A percentile compares a stretch with the other conserved stretches of the same genome.
phyloP scores from a whole-genome alignment of 805 yeast species.

The Nakazawaea laoshanensis region DNA sequence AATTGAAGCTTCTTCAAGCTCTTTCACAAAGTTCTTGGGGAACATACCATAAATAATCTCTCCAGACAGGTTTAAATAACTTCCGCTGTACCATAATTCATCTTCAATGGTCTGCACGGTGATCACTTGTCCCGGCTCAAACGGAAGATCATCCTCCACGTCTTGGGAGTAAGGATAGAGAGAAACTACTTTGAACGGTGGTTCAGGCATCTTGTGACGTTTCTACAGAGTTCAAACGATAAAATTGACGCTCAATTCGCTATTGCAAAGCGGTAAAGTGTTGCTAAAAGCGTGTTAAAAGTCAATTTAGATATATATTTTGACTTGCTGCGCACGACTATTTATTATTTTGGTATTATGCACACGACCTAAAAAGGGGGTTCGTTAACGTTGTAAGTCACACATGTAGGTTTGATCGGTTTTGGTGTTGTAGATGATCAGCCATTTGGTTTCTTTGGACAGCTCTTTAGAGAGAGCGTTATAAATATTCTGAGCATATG shows the following conservation, averaged over 20 bases:
- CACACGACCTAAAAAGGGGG: too few species aligned
- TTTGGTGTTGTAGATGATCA: conserved; percentile 69
- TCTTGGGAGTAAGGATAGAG: conserved; percentile 56
- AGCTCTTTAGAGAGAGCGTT: conserved; percentile 69
- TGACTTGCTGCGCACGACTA: too few species aligned
- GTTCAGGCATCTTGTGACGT: conserved; percentile 10
- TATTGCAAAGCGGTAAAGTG: too few species aligned
- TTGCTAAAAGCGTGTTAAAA: too few species aligned
- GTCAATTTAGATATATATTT: too few species aligned
- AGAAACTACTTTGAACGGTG: conserved; percentile 66
- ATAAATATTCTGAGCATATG: conserved; percentile 69
- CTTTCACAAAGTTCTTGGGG: conserved; percentile 75
- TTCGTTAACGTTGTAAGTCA: conserved; percentile 53
- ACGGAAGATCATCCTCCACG: conserved; percentile 77
- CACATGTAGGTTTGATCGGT: conserved; percentile 62
- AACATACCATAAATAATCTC: conserved; percentile 60
- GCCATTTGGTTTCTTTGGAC: conserved; percentile 64
- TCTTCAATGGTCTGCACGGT: conserved; percentile 77
- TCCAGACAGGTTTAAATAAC: conserved; percentile 39
- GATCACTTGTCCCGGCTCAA: conserved; percentile 58
- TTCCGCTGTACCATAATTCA: conserved; percentile 86
- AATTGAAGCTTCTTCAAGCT: conserved; percentile 8
- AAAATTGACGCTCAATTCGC: too few species aligned
- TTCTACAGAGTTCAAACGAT: too few species aligned
- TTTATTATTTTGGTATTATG: too few species aligned